Evolutionary conservation across 2,329 filamentous ascomycete genomes (phyloP).

Genomic region (Tricladium varicosporioides): DNA sequence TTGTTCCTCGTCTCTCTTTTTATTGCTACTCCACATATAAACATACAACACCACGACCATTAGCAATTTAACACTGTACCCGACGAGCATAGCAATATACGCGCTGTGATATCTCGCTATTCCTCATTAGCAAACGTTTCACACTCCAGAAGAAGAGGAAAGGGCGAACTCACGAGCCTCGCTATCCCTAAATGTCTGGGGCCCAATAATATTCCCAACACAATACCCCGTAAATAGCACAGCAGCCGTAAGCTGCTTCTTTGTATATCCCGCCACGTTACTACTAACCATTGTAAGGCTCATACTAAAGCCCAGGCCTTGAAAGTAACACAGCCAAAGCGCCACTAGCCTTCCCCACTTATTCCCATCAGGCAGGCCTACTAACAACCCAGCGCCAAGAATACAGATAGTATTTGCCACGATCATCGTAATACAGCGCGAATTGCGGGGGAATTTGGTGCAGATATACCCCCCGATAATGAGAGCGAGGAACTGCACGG

Average conservation of each 20-base stretch:
- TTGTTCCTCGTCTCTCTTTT: slow-evolving; percentile 49
- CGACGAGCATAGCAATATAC: slow-evolving; percentile 47
- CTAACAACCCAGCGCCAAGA: slow-evolving; percentile 49
- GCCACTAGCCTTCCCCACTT: slow-evolving; percentile 58
- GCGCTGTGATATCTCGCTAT: slow-evolving; percentile 35
- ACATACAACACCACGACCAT: slow-evolving; percentile 50
- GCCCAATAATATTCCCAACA: slow-evolving; percentile 52
- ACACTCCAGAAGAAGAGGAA: too few relatives aligned
- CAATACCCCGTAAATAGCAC: slow-evolving; percentile 53
- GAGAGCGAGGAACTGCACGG: slow-evolving; percentile 53
- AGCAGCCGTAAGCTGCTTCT: slow-evolving; percentile 51
- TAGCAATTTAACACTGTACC: slow-evolving; percentile 51
- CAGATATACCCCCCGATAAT: slow-evolving; percentile 50
- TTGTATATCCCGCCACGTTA: slow-evolving; percentile 54
- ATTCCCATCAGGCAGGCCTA: slow-evolving; percentile 47
- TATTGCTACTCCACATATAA: slow-evolving; percentile 55
- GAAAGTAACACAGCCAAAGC: slow-evolving; percentile 56
- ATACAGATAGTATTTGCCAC: slow-evolving; percentile 55
- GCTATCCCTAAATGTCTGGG: slow-evolving; percentile 29
- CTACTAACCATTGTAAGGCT: slow-evolving; percentile 51
- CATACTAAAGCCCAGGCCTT: slow-evolving; percentile 52
- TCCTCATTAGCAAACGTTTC: slow-evolving; percentile 9
- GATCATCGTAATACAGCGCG: slow-evolving; percentile 54
- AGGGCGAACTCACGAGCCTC: slow-evolving; percentile 28
- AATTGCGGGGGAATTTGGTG: slow-evolving; percentile 48